phyloP scores from a whole-genome alignment of 2,329 filamentous ascomycete genomes.

The Intubia oerlemansii region DNA sequence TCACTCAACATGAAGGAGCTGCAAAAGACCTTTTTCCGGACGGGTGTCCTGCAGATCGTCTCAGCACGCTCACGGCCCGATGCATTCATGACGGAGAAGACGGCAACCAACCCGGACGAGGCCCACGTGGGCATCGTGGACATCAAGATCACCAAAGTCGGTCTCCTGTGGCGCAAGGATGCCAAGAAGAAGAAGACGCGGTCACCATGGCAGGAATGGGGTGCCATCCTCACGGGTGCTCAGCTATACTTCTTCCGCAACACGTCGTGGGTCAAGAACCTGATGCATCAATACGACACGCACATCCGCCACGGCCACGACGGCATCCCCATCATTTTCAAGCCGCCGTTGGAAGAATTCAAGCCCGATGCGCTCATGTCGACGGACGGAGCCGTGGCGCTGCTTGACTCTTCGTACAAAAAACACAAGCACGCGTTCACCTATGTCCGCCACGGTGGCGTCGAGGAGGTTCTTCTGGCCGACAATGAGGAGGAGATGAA shows the following conservation, averaged over 20 bases:
- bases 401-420: conserved; percentile 71
- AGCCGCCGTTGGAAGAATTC: conserved; percentile 74
- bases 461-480: conserved; percentile 79
- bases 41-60: conserved; percentile 82
- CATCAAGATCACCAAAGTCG: conserved; percentile 94
- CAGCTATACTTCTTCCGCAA: conserved; percentile 96
- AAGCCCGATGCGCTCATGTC: conserved; percentile 89
- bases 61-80: conserved; percentile 84
- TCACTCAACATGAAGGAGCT: conserved; percentile 60
- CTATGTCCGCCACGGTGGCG: conserved; percentile 66
- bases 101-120: conserved; percentile 64
- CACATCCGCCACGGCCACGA: conserved; percentile 61
- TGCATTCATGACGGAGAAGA: conserved; percentile 81
- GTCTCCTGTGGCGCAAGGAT: conserved; percentile 85
- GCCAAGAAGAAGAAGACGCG: conserved; percentile 81
- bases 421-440: conserved; percentile 92
- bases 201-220: conserved; percentile 98
- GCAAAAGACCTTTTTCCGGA: conserved; percentile 77
- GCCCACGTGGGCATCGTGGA: conserved; percentile 86
- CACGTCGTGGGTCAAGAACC: conserved; percentile 70
- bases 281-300: conserved; percentile 73
- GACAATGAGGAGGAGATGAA: conserved; percentile 85
- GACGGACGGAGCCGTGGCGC: conserved; percentile 75
- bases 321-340: conserved; percentile 65
- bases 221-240: conserved; percentile 85